Base-by-base conservation (phyloP, 208 protist species). In the Trypanosoma cruzi region DNA sequence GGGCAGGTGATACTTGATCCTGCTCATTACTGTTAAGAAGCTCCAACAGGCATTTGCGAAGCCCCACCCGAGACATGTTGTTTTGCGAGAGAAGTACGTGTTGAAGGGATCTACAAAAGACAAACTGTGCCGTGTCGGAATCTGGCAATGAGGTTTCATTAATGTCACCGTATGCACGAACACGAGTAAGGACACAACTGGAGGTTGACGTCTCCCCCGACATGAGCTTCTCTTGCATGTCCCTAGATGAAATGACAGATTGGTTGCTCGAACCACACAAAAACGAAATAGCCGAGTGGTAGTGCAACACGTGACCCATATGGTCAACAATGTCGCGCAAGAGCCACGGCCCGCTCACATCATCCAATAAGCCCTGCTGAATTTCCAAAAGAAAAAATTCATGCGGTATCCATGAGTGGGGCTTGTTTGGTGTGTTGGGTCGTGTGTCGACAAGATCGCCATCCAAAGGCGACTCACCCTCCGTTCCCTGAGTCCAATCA, bases 71-170 rank as follows among this genome's bases (percentile, higher is more conserved):
- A 10, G 82, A 79, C 66, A 88, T 74, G n/a, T 71, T 69, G 64
- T 88, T 88, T 28, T 85, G 50, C 0, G 79, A 66, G 1, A 88
- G 56, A 56, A 81, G 48, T 8, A 88, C 53, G 58, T 81, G 64
- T 58, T 76, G 70, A 50, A 88, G 73, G 0, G 82, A 85, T 11
- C 49, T 70, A 63, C 79, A 82, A 64, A 88, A 63, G 49, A 61
- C 71, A 53, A 77, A 4, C 26, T 64, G 18, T n/a, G 46, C 29
- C 0, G 44, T 13, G 32, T 75, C 57, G 34, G 48, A 16, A 13
- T 4, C 7, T 14, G 54, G 32, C 18, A 57, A 52, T 24, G 28
- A 14, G 0, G 3, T 48, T 28, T 56, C n/a, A 5, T 13, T 40
- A 18, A 2, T 57, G 0, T 59, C 49, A 29, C 54, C 18, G 26